phyloP scores from a whole-genome alignment of 208 protist genomes.

The Leptomonas seymouri region DNA sequence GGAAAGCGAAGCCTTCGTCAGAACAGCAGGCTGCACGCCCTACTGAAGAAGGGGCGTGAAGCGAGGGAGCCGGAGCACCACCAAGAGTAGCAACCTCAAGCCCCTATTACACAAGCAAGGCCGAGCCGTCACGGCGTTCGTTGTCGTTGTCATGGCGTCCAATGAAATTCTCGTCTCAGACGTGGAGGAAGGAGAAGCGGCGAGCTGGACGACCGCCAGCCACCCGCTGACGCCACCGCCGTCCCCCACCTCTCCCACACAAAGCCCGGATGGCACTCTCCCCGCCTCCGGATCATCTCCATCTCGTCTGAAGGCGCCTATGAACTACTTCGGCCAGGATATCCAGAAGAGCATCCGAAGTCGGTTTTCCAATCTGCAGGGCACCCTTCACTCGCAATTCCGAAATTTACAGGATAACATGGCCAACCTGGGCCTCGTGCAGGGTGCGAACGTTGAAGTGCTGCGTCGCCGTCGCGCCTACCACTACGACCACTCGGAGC shows the following conservation, averaged over 20 bases:
- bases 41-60: too few relatives aligned
- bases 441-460: not conserved
- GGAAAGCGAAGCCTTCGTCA: too few relatives aligned
- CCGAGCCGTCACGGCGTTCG: not conserved
- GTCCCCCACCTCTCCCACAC: not conserved
- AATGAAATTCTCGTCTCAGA: constrained; percentile 18
- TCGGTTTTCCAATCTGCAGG: constrained; percentile 32
- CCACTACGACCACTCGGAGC: constrained; percentile 26
- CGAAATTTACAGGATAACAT: constrained; percentile 40
- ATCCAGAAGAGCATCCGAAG: constrained; percentile 18
- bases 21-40: too few relatives aligned
- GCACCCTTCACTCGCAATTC: constrained; percentile 28
- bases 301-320: constrained; percentile 10
- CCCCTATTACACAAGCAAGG: too few relatives aligned
- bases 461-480: constrained; percentile 20
- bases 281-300: not conserved
- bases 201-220: not conserved
- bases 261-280: constrained; percentile 8
- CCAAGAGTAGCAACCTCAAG: too few relatives aligned
- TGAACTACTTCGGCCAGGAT: constrained; percentile 22
- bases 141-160: not conserved
- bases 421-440: constrained; percentile 28
- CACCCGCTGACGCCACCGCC: not conserved
- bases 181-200: not conserved
- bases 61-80: too few relatives aligned